These are phyloP conservation scores for Crithidia sp. DNA, from an alignment of 208 protist species.

Conservation along the genomic window DNA sequence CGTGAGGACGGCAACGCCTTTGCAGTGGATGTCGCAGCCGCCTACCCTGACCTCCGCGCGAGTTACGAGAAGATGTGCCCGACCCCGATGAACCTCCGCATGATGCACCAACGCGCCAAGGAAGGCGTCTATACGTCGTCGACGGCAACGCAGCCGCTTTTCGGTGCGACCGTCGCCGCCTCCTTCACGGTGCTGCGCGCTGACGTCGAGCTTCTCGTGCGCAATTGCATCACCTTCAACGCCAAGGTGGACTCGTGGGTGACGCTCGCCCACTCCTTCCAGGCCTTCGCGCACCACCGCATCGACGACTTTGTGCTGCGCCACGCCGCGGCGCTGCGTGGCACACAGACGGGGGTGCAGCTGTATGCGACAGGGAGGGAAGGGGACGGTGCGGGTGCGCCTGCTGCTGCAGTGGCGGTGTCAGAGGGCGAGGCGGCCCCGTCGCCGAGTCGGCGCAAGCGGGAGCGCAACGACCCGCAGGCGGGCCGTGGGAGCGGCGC, in stretches of 20 bases:
- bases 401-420: background rate
- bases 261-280: slow-evolving; percentile 68
- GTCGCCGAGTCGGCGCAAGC: slow-evolving; percentile 2
- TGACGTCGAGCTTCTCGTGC: slow-evolving; percentile 85
- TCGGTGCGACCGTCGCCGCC: slow-evolving; percentile 63
- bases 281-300: slow-evolving; percentile 68
- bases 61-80: slow-evolving; percentile 78
- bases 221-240: slow-evolving; percentile 89
- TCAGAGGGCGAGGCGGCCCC: too few species aligned
- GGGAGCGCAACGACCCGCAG: slow-evolving; percentile 11
- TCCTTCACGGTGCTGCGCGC: slow-evolving; percentile 62
- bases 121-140: slow-evolving; percentile 60
- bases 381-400: too few species aligned
- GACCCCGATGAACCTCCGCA: slow-evolving; percentile 75
- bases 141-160: slow-evolving; percentile 23
- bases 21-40: slow-evolving; percentile 72
- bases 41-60: slow-evolving; percentile 72
- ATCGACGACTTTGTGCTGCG: slow-evolving; percentile 85
- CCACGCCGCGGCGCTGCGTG: slow-evolving; percentile 54
- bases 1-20: slow-evolving; percentile 82
- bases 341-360: slow-evolving; percentile 60
- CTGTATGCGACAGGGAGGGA: background rate
- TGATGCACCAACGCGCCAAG: slow-evolving; percentile 64
- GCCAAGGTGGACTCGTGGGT: slow-evolving; percentile 67
- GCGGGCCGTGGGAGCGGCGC: background rate